Evolutionary conservation across 2,329 filamentous ascomycete species (phyloP).

Genomic region (Dothidotthia symphoricarpi): DNA sequence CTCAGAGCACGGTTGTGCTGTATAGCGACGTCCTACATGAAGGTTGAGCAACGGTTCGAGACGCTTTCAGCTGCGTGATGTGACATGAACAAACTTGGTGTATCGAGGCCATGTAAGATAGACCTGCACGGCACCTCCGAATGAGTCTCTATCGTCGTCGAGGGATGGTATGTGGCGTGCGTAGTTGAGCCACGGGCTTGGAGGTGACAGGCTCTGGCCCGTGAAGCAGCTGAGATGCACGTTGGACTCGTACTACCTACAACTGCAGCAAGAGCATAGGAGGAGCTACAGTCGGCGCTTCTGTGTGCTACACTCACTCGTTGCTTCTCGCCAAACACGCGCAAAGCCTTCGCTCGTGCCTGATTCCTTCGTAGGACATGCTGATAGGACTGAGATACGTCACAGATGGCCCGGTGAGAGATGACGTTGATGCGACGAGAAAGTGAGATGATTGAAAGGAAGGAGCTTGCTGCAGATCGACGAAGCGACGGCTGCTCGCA

Average conservation of each 20-base stretch:
- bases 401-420: constrained; percentile 1
- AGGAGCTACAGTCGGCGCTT: constrained; percentile 5
- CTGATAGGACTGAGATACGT: neutral
- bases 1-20: neutral
- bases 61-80: too few species aligned
- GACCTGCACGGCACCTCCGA: neutral
- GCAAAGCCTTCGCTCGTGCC: neutral
- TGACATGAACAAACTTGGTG: constrained; percentile 10
- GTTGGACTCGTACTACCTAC: neutral
- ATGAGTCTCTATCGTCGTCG: neutral
- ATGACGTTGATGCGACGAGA: neutral
- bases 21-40: constrained; percentile 6
- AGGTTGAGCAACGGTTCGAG: constrained; percentile 5
- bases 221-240: neutral
- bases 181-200: neutral
- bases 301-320: constrained; percentile 1
- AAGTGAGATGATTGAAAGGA: too few species aligned
- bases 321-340: constrained; percentile 9
- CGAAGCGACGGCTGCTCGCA: too few species aligned
- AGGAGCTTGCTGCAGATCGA: too few species aligned
- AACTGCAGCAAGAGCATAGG: constrained; percentile 1
- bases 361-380: constrained; percentile 1
- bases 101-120: constrained; percentile 3
- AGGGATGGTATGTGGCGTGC: neutral
- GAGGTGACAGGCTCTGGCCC: neutral